Evolutionary conservation across 768 basidiomycete species (phyloP).

Genomic region (Tulasnella sp.): DNA sequence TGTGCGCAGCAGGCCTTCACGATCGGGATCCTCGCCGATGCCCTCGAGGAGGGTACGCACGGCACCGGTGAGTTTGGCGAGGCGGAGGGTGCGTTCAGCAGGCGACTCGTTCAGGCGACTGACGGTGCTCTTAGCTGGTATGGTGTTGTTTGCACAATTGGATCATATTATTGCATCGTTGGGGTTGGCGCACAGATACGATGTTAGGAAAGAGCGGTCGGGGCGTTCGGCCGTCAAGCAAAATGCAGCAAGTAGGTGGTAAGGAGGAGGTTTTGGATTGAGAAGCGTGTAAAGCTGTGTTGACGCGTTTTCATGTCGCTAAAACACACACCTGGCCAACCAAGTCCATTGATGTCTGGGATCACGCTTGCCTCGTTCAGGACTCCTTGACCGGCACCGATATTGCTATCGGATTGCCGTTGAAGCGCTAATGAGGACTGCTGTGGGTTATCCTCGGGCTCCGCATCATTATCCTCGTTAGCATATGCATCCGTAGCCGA

Average conservation of each 20-base stretch:
- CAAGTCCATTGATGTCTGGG: constrained; percentile 64
- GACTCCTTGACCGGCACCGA: neutral
- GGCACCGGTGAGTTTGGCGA: constrained; percentile 68
- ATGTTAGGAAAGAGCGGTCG: neutral
- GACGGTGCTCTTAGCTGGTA: constrained; percentile 80
- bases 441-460: constrained; percentile 20
- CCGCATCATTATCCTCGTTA: constrained; percentile 20
- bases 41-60: constrained; percentile 90
- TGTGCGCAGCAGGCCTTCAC: constrained; percentile 84
- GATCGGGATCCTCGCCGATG: constrained; percentile 94
- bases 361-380: constrained; percentile 20
- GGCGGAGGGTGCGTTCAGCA: constrained; percentile 56
- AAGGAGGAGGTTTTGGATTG: neutral
- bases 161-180: no score
- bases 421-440: neutral
- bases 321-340: constrained; percentile 69
- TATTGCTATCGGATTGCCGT: no score
- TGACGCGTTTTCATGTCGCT: neutral
- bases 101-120: constrained; percentile 72
- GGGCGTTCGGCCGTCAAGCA: neutral
- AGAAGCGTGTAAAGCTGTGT: neutral
- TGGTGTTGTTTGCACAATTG: neutral
- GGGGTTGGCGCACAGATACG: neutral
- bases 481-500: constrained; percentile 23
- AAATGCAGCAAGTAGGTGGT: neutral